phyloP scores from a whole-genome alignment of 176 grass and related monocot genomes.

The Thinopyrum elongatum region DNA sequence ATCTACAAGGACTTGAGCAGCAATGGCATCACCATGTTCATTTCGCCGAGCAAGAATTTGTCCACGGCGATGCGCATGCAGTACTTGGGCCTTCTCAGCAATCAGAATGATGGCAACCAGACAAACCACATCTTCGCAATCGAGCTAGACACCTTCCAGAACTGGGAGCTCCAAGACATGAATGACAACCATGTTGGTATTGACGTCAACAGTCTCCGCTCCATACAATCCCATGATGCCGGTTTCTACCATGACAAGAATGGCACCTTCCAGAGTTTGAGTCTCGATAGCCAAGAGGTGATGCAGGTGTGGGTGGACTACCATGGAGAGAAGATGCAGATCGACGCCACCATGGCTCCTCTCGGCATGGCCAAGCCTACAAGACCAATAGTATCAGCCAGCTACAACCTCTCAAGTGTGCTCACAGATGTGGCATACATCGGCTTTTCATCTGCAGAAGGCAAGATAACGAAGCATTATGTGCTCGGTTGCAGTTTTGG shows the following conservation, averaged over 20 bases:
- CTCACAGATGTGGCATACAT: constrained; percentile 10
- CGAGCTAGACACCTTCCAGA: background rate
- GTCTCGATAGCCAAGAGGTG: constrained; percentile 2
- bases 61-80: background rate
- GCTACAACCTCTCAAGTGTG: constrained; percentile 19
- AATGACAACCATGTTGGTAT: background rate
- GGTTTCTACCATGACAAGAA: constrained; percentile 30
- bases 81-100: constrained; percentile 25
- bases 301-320: constrained; percentile 47
- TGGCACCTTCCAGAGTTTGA: constrained; percentile 10
- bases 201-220: constrained; percentile 27
- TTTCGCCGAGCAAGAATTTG: constrained; percentile 16
- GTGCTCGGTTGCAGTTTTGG: constrained; percentile 27
- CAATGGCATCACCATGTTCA: constrained; percentile 22
- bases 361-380: background rate
- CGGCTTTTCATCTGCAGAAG: constrained; percentile 31
- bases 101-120: background rate
- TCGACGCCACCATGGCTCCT: constrained; percentile 28
- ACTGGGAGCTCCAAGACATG: background rate
- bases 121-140: constrained; percentile 18
- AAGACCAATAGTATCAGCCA: background rate
- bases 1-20: constrained; percentile 15
- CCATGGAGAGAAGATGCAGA: background rate
- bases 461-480: constrained; percentile 18
- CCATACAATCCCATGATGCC: background rate